Evolutionary conservation across 805 yeast genomes (phyloP).

Genomic region (Zygosaccharomyces pseudorouxii): DNA sequence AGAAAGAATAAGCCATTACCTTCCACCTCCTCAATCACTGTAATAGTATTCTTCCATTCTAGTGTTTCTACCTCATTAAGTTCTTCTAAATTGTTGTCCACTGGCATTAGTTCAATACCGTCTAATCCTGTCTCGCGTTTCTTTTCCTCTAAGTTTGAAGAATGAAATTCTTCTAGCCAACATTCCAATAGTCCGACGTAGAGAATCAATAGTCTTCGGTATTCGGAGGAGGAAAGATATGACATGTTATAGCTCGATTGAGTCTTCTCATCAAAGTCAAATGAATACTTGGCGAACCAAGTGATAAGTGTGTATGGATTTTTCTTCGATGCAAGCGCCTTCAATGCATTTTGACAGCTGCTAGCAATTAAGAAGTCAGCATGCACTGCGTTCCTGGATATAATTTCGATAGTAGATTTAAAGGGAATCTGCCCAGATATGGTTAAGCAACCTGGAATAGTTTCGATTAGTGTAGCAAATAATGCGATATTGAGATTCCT

Average conservation of each 20-base stretch:
- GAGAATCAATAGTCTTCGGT: constrained; percentile 54
- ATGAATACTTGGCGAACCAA: constrained; percentile 72
- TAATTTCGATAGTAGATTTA: constrained; percentile 63
- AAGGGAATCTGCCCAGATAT: constrained; percentile 47
- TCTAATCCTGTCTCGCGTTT: constrained; percentile 33
- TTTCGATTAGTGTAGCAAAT: constrained; percentile 64
- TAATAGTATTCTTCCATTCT: constrained; percentile 72
- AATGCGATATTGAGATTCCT: constrained; percentile 48
- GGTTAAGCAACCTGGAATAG: constrained; percentile 65
- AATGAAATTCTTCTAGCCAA: constrained; percentile 70
- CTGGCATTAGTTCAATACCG: constrained; percentile 26
- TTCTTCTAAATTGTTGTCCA: constrained; percentile 21
- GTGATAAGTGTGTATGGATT: constrained; percentile 69
- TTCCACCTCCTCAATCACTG: constrained; percentile 90
- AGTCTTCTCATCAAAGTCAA: constrained; percentile 72
- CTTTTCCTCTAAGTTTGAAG: constrained; percentile 30
- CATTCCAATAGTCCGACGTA: constrained; percentile 76
- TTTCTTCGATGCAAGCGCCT: constrained; percentile 58
- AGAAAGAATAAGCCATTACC: constrained; percentile 91
- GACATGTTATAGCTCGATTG: constrained; percentile 49
- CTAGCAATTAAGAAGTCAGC: constrained; percentile 54
- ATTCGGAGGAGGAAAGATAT: constrained; percentile 57
- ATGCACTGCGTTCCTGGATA: constrained; percentile 75
- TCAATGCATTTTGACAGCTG: constrained; percentile 61
- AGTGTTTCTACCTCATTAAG: constrained; percentile 50